Percentiles rank a stretch among this genome's conserved stretches.
These are phyloP conservation scores for Ogataea trehaloabstinens DNA, from an alignment of 805 yeast genomes.

Conservation along the genomic window DNA sequence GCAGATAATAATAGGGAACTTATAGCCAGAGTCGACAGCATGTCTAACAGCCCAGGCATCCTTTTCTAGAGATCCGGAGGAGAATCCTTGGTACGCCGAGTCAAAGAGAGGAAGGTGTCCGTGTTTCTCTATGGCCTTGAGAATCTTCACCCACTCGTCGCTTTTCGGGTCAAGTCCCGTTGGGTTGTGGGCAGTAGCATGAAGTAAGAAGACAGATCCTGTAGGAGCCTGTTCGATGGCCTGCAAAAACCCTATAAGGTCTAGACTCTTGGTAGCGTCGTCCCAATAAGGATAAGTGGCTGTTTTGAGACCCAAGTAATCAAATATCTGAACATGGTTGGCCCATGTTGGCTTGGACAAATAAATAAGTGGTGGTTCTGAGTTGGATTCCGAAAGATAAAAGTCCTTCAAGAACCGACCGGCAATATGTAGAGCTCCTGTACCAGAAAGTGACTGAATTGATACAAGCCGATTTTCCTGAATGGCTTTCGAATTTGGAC, in stretches of 20 bases:
- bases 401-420: slow-evolving; percentile 64
- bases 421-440: slow-evolving; percentile 89
- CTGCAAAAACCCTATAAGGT: slow-evolving; percentile 62
- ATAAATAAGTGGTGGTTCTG: slow-evolving; percentile 49
- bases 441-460: slow-evolving; percentile 79
- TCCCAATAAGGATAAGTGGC: slow-evolving; percentile 87
- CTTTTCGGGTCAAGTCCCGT: slow-evolving; percentile 92
- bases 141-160: slow-evolving; percentile 75
- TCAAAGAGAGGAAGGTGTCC: slow-evolving; percentile 84
- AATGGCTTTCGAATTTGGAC: slow-evolving; percentile 54
- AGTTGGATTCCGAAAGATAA: slow-evolving; percentile 28
- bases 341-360: slow-evolving; percentile 97
- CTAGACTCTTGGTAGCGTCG: slow-evolving; percentile 62
- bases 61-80: slow-evolving; percentile 77
- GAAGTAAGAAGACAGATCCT: slow-evolving; percentile 81
- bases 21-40: slow-evolving; percentile 50
- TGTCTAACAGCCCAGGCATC: slow-evolving; percentile 83
- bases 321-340: slow-evolving; percentile 84
- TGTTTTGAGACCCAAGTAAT: slow-evolving; percentile 63
- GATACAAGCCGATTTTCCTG: slow-evolving; percentile 51
- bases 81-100: slow-evolving; percentile 96
- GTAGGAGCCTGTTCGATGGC: slow-evolving; percentile 64
- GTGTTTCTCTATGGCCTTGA: slow-evolving; percentile 56
- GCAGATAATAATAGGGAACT: slow-evolving; percentile 69
- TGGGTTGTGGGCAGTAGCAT: slow-evolving; percentile 97